phyloP scores from a whole-genome alignment of 331 rosid genomes.

The Quercus phellos region DNA sequence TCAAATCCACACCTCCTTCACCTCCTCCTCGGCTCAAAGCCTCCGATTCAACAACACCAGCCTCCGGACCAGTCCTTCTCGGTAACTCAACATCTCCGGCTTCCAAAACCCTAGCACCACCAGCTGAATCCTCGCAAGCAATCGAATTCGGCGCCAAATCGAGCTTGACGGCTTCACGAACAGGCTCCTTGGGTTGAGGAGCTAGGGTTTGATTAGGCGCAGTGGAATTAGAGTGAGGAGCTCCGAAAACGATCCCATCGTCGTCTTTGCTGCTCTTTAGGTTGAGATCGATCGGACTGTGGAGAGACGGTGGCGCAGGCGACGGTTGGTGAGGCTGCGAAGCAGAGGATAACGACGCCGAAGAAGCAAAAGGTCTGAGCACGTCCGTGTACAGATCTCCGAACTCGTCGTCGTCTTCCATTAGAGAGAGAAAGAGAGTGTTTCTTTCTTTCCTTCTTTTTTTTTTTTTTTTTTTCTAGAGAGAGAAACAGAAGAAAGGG shows the following conservation, averaged over 20 bases:
- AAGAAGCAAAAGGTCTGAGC: slow-evolving; percentile 59
- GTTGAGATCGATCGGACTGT: slow-evolving; percentile 66
- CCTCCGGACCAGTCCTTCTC: slow-evolving; percentile 18
- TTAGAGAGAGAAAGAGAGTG: slow-evolving; percentile 1
- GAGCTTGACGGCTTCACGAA: slow-evolving; percentile 16
- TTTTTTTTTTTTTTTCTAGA: too few species aligned
- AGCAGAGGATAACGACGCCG: slow-evolving; percentile 32
- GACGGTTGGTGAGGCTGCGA: slow-evolving; percentile 28
- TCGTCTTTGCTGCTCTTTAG: slow-evolving; percentile 12
- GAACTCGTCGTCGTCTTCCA: slow-evolving; percentile 99
- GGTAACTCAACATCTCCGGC: slow-evolving; percentile 21
- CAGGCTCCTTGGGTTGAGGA: not conserved
- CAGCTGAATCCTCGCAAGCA: slow-evolving; percentile 20
- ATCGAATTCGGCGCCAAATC: slow-evolving; percentile 11
- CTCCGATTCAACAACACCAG: slow-evolving; percentile 10
- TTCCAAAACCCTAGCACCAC: slow-evolving; percentile 19
- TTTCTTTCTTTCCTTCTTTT: too few species aligned
- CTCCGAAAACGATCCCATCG: slow-evolving; percentile 32
- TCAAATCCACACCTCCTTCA: slow-evolving; percentile 38
- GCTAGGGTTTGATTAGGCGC: slow-evolving; percentile 31
- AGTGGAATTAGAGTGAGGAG: slow-evolving; percentile 31
- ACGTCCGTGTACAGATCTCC: slow-evolving; percentile 98
- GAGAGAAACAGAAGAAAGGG: slow-evolving; percentile 29
- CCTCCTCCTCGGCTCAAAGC: not conserved
- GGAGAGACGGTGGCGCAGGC: slow-evolving; percentile 30